Conservation (phyloP, 331 rosid species). For the Rhamnella rubrinervis region DNA sequence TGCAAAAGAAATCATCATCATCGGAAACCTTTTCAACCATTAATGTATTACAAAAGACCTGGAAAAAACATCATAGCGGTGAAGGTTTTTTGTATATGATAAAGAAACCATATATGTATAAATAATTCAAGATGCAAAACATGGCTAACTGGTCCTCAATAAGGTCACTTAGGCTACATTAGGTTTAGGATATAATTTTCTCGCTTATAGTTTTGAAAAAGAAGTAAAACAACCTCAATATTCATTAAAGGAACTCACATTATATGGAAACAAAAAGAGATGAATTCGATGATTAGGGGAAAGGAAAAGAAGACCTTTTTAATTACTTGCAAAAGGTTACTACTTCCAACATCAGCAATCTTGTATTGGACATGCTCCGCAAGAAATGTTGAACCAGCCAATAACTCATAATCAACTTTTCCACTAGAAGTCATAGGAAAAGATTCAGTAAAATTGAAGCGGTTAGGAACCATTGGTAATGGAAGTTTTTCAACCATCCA, state of each 20-base stretch:
- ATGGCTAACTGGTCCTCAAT: too few relatives aligned
- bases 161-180: too few relatives aligned
- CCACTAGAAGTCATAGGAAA: conserved; percentile 77
- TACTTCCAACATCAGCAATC: conserved; percentile 35
- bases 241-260: neutral
- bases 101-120: too few relatives aligned
- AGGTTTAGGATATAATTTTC: too few relatives aligned
- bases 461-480: conserved; percentile 55
- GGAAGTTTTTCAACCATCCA: conserved; percentile 78
- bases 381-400: conserved; percentile 39
- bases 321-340: conserved; percentile 54
- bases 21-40: conserved; percentile 59
- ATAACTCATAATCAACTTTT: conserved; percentile 66
- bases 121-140: too few relatives aligned
- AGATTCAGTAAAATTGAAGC: conserved; percentile 50
- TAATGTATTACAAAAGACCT: conserved; percentile 68
- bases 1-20: conserved; percentile 71
- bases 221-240: neutral
- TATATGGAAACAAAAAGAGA: neutral
- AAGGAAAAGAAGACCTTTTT: conserved; percentile 49
- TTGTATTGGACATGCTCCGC: conserved; percentile 33
- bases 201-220: too few relatives aligned
- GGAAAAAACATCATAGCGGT: conserved; percentile 26
- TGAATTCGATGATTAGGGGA: conserved; percentile 9
- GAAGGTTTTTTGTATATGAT: neutral